Percentiles rank a stretch among this genome's conserved stretches.
phyloP scores from a whole-genome alignment of 768 basidiomycete genomes.

The Strobilomyces echinocephalus region DNA sequence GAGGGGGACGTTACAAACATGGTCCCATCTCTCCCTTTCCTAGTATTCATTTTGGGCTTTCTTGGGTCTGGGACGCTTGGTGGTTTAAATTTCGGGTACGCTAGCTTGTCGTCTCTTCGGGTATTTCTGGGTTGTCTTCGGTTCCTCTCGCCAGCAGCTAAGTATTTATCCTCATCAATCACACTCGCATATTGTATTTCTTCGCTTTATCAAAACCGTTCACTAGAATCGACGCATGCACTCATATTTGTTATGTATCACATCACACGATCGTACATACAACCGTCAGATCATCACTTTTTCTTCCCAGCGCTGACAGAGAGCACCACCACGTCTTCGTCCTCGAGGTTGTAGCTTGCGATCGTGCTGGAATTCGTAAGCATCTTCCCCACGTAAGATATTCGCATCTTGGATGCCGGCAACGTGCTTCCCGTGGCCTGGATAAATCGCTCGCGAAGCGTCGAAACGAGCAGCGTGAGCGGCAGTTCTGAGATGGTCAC shows the following conservation, averaged over 20 bases:
- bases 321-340: constrained; percentile 79
- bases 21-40: constrained; percentile 5
- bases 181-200: constrained; percentile 16
- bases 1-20: constrained; percentile 12
- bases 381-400: constrained; percentile 80
- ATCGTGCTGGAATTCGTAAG: constrained; percentile 83
- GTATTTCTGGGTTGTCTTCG: constrained; percentile 3
- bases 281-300: constrained; percentile 40
- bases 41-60: constrained; percentile 19
- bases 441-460: constrained; percentile 84
- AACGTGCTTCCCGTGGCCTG: constrained; percentile 74
- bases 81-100: constrained; percentile 3
- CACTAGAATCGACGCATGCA: constrained; percentile 11
- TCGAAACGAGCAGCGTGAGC: constrained; percentile 78
- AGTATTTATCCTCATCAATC: constrained; percentile 18
- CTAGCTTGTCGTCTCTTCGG: background rate
- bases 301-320: constrained; percentile 75
- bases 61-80: constrained; percentile 1
- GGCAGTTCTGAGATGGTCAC: constrained; percentile 80
- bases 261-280: constrained; percentile 6
- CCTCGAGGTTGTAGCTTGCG: constrained; percentile 85
- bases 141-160: background rate
- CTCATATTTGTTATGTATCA: constrained; percentile 9
- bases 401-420: constrained; percentile 71
- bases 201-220: constrained; percentile 15